Conservation (phyloP, 2,329 filamentous ascomycete genomes). For the Corinectria fuckeliana region DNA sequence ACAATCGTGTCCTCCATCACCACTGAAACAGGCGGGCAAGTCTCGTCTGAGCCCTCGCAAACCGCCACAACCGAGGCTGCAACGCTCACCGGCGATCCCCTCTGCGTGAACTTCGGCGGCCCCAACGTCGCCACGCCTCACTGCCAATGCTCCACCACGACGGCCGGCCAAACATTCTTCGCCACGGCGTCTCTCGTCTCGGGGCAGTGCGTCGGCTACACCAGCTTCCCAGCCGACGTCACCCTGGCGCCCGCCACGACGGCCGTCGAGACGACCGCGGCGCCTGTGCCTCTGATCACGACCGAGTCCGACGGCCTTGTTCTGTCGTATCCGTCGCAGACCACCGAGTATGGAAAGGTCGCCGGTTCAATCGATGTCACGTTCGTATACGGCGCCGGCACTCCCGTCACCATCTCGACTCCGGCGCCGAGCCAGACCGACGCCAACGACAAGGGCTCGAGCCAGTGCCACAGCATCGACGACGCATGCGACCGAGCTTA, state of each 20-base stretch:
- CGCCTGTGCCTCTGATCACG: neutral
- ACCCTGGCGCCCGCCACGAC: conserved; percentile 6
- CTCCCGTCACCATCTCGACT: neutral
- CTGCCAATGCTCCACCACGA: conserved; percentile 23
- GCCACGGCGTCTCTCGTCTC: conserved; percentile 19
- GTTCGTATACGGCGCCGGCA: conserved; percentile 11
- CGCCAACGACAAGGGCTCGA: conserved; percentile 24
- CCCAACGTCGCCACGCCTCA: conserved; percentile 20
- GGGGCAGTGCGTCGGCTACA: conserved; percentile 9
- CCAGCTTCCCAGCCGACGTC: conserved; percentile 17
- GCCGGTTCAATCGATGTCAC: neutral
- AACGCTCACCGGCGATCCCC: neutral
- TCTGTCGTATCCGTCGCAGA: conserved; percentile 11
- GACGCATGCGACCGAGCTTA: conserved; percentile 25
- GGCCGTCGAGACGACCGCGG: neutral
- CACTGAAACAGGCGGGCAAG: neutral
- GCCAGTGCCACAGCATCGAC: conserved; percentile 24
- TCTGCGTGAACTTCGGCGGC: conserved; percentile 22
- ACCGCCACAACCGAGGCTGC: neutral
- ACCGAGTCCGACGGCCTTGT: conserved; percentile 15
- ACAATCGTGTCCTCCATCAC: neutral
- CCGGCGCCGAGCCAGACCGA: conserved; percentile 2
- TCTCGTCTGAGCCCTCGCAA: neutral
- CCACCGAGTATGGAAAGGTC: neutral
- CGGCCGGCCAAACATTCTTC: conserved; percentile 11